Evolutionary conservation across 345 rosid genomes (phyloP), one percentile per base, ranked within the genome.

Genomic region (Gossypium turneri): DNA sequence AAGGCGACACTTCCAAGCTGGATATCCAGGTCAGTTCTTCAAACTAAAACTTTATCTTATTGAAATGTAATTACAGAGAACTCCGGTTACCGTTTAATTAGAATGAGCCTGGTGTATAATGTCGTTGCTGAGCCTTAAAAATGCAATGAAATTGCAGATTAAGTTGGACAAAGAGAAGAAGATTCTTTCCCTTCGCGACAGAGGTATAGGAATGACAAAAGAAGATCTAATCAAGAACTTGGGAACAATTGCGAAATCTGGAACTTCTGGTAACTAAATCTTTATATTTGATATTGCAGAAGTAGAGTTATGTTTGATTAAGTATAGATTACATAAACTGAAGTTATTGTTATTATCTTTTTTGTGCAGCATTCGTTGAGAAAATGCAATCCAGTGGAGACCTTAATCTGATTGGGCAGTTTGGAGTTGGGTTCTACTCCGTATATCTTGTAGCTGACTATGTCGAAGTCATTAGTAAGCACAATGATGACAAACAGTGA

Each of bases 151-250:
- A 67, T 15, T 85, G 81, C 87, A 94, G 98, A 94, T 94, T 80
- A 92, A 91, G 88, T 79, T 94, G 70, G 98, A 94, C 81, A 94
- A 92, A 85, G 93, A 85, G 56, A 92, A 92, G 86, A 94, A 86
- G 79, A 81, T 91, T 74, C 77, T 94, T 19, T 86, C 97, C 2
- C 85, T 94, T 79, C 98, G 98, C 6, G 98, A 94, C 79, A 82
- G 92, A 79, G 98, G 98, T 76, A 91, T 94, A 11, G 98, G 98
- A 50, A 94, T 94, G 98, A 94, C 97, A n/a, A 94, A 94, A 84
- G 98, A 94, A 82, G 98, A 94, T 81, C 76, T 94, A 68, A 86
- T 94, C 79, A 94, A 94, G 94, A 84, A 94, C 86, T 86, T 94
- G 88, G 98, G 98, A 77, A 94, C 98, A 24, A 94, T 92, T 44